These are phyloP conservation scores for Diaporthe humulicola DNA, from an alignment of 2,329 filamentous ascomycete genomes.

Conservation along the genomic window DNA sequence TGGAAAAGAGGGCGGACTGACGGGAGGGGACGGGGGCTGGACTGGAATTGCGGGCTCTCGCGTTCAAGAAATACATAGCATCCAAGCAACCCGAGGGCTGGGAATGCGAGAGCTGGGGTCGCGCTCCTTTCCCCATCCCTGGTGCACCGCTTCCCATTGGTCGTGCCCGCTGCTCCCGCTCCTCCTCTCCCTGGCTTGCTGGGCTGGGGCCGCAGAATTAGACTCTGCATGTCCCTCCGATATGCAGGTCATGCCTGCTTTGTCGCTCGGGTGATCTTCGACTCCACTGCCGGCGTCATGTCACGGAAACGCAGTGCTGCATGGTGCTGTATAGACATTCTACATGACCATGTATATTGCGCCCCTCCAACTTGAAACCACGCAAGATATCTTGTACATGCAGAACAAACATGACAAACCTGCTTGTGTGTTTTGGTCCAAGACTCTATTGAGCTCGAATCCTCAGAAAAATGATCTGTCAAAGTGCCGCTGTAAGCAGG, in stretches of 20 bases:
- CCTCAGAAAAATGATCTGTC: too few species aligned
- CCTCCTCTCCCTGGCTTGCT: neutral
- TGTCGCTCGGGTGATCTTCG: constrained; percentile 32
- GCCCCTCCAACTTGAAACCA: constrained; percentile 11
- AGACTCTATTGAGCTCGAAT: neutral
- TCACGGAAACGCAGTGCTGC: neutral
- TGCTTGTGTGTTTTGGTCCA: neutral
- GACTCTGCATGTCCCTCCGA: constrained; percentile 19
- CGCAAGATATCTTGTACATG: neutral
- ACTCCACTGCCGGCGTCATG: constrained; percentile 27
- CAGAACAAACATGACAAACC: neutral
- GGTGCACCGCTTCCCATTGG: constrained; percentile 7
- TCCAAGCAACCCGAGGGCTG: constrained; percentile 27
- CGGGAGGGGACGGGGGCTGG: neutral
- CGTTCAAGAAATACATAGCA: constrained; percentile 7
- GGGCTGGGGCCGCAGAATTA: constrained; percentile 12
- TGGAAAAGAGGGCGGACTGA: constrained; percentile 30
- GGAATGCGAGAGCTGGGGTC: constrained; percentile 16
- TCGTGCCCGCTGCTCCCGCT: neutral
- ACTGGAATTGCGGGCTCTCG: constrained; percentile 23
- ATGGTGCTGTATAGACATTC: neutral
- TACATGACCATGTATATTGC: neutral
- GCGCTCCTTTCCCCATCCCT: constrained; percentile 18
- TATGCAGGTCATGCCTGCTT: constrained; percentile 34
- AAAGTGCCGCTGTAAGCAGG: neutral